These are phyloP conservation scores for Grosmannia clavigera DNA, from an alignment of 2,329 filamentous ascomycete genomes.

Conservation along the genomic window DNA sequence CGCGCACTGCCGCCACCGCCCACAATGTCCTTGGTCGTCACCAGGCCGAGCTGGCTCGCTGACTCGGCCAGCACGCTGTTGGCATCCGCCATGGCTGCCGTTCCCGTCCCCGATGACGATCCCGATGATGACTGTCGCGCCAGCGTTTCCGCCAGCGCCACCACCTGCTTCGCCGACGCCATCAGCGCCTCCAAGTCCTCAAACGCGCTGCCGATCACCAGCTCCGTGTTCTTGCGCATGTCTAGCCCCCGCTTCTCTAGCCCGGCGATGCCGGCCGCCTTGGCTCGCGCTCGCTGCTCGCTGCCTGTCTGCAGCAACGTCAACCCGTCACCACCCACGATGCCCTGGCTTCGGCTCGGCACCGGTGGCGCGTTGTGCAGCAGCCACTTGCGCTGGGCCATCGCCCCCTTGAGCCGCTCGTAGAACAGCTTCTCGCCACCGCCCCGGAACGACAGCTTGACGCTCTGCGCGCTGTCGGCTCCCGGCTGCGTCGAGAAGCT, in stretches of 20 bases:
- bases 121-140: slow-evolving; percentile 45
- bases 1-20: slow-evolving; percentile 41
- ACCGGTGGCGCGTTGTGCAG: slow-evolving; percentile 80
- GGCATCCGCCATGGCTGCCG: slow-evolving; percentile 40
- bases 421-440: slow-evolving; percentile 86
- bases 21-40: slow-evolving; percentile 94
- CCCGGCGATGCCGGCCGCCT: slow-evolving; percentile 79
- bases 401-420: slow-evolving; percentile 74
- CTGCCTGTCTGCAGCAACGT: background rate
- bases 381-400: slow-evolving; percentile 93
- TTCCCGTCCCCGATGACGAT: slow-evolving; percentile 16
- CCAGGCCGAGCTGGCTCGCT: slow-evolving; percentile 68
- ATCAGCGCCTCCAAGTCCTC: slow-evolving; percentile 94
- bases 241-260: slow-evolving; percentile 77
- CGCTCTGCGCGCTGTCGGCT: slow-evolving; percentile 53
- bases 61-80: slow-evolving; percentile 69
- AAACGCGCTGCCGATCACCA: slow-evolving; percentile 86
- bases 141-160: slow-evolving; percentile 83
- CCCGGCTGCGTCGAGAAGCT: slow-evolving; percentile 14
- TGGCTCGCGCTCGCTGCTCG: slow-evolving; percentile 22
- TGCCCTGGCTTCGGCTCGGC: slow-evolving; percentile 43
- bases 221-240: slow-evolving; percentile 81
- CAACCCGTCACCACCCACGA: background rate
- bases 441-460: slow-evolving; percentile 84
- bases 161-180: slow-evolving; percentile 93